These are phyloP conservation scores for Elaeis oleifera DNA, from an alignment of 202 grass and related monocot species.

Conservation along the genomic window DNA sequence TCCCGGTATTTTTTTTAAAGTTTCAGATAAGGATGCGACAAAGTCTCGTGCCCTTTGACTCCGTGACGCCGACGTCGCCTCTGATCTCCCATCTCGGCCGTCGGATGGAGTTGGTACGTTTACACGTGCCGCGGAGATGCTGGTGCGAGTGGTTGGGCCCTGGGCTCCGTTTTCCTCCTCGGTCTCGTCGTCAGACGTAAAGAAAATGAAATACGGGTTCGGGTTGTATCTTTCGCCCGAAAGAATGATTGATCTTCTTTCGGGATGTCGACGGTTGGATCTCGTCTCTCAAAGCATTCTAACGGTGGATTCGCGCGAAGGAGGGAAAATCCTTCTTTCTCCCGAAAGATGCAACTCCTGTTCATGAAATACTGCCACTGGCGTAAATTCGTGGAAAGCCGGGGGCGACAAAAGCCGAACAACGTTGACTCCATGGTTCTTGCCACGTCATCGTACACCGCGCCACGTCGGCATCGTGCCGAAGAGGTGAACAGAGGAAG, in stretches of 20 bases:
- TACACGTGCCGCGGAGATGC: neutral
- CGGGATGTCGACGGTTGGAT: no score
- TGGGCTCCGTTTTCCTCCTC: slow-evolving; percentile 24
- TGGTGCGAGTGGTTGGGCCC: slow-evolving; percentile 24
- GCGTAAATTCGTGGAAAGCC: slow-evolving; percentile 8
- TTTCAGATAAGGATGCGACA: neutral
- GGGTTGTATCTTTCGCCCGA: no score
- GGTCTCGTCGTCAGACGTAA: neutral
- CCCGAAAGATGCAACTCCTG: slow-evolving; percentile 4
- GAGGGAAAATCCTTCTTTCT: neutral
- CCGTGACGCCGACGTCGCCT: slow-evolving; percentile 1
- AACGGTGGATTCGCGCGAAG: no score
- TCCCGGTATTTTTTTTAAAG: neutral
- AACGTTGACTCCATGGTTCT: slow-evolving; percentile 37
- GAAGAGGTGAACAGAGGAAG: no score
- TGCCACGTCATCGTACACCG: slow-evolving; percentile 23
- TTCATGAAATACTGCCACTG: neutral
- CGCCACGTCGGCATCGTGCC: slow-evolving; percentile 28
- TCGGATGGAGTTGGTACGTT: neutral
- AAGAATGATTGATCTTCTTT: no score
- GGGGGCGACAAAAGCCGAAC: slow-evolving; percentile 8
- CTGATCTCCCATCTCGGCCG: neutral
- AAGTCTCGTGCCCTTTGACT: neutral
- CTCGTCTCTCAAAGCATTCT: no score
- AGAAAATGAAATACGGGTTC: no score